Base-by-base conservation (phyloP, 2,329 filamentous ascomycete species). In the Claviceps pusilla region DNA sequence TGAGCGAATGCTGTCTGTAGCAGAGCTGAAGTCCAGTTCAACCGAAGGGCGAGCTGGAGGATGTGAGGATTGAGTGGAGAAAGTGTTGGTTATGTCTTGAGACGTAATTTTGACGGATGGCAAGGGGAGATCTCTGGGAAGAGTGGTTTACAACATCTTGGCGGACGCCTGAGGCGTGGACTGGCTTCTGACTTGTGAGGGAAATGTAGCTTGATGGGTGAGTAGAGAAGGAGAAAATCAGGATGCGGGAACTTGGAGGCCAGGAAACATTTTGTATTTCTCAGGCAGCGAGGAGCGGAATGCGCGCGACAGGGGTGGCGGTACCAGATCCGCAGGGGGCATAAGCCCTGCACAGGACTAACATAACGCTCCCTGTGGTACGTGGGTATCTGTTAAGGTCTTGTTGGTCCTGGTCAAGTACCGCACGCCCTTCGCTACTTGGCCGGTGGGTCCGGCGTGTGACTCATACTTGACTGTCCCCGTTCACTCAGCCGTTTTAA, bases 1-100 rank as follows among this genome's bases (percentile, higher is more conserved):
- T 62, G 70, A 73, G 79, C 76, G 73, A 73, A 69, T 73, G 76
- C 74, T 76, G 66, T 66, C 65, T 68, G 73, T 71, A 76, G 80
- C 78, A 72, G 72, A 71, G 76, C 76, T 77, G 65, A 73, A 82
- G 79, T 84, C 84, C 83, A 86, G 80, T 66, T 79, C 78, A 71
- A 78, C 79, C 79, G 71, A 71, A 74, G 74, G 69, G 76, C 77
- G 78, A 77, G 62, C 66, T 71, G 66, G 67, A 65, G 59, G 57
- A 58, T 66, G 65, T 59, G 66, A 61, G 59, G 66, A 61, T 71
- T 68, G 74, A 76, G 76, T 72, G 72, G 76, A 64, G 73, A 49
- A 14, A 14, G 69, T 62, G 61, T 59, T 66, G 65, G 68, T 65
- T 58, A 61, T 64, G 59, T 68, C 67, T 68, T 64, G 63, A 61